Evolutionary conservation across 495 filamentous ascomycete species (phyloP), one percentile per base, ranked within the genome.

Genomic region (Symbiotaphrina buchneri): DNA sequence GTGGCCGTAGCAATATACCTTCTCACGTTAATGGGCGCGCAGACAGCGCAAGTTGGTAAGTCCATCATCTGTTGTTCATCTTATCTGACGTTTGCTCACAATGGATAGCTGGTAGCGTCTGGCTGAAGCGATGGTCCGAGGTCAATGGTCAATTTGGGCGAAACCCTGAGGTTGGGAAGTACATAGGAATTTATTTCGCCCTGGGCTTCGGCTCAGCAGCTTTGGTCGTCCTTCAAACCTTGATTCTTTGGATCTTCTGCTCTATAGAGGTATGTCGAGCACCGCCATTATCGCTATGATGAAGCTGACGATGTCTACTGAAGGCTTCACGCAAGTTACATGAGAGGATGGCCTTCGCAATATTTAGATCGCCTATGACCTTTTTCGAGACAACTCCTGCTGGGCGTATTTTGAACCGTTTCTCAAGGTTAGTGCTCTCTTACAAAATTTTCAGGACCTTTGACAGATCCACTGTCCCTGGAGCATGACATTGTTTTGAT

Each of bases 341-440:
- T 48, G 85, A 99, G 53, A 69, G 80, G 35, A 99, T 99, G 90
- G 90, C 90, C 26, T 83, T 76, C 41, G 81, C 90, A 4, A 95
- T 95, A 42, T 99, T 99, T 60, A 71, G 87, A 45, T 87, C 82
- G 10, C 90, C 90, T 16, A 99, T 99, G 90, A 82, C 67, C 41
- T 99, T 99, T 53, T 99, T 99, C 41, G 90, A 99, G 49, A 93
- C 85, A 7, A 99, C 87, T 2, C 87, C 87, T n/a, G 81, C 84
- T 34, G 90, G 90, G 11, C 71, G 90, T 13, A 94, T 99, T 41
- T 59, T 99, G 24, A 99, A 99, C 46, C 64, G 90, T 28, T 99
- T 99, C 47, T 95, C 85, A 3, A 91, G 75, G 71, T 75, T 47
- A 39, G 65, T 54, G 30, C 23, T 27, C 21, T 27, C 21, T 13